Conservation (phyloP, 2,329 filamentous ascomycete genomes). For the Chrysoporthe austroafricana region DNA sequence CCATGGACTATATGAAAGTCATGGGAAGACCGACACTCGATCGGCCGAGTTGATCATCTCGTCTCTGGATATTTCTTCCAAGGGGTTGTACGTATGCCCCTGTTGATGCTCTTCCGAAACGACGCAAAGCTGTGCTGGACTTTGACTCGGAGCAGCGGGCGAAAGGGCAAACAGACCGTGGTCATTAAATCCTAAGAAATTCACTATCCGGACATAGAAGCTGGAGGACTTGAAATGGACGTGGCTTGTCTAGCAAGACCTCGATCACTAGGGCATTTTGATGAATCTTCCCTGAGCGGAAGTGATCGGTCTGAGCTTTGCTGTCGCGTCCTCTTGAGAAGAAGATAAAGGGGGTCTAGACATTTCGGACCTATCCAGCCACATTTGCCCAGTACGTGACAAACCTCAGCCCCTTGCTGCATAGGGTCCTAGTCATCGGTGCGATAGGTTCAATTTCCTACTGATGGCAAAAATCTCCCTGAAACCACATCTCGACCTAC, state of each 20-base stretch:
- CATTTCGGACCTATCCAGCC: neutral
- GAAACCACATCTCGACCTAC: constrained; percentile 3
- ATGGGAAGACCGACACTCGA: neutral
- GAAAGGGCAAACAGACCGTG: neutral
- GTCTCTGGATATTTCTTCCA: neutral
- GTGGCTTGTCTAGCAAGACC: neutral
- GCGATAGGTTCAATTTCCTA: neutral
- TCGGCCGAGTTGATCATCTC: neutral
- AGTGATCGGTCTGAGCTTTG: neutral
- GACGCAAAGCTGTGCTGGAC: neutral
- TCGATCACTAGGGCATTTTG: neutral
- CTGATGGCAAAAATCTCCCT: neutral
- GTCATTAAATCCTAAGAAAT: neutral
- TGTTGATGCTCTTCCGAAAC: neutral
- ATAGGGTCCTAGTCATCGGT: neutral
- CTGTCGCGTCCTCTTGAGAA: neutral
- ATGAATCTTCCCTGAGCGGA: neutral
- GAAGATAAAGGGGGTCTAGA: neutral
- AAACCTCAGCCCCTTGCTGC: neutral
- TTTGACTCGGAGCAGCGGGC: neutral
- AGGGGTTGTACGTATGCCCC: neutral
- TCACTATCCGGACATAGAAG: neutral
- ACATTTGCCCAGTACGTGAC: neutral
- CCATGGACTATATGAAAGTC: neutral
- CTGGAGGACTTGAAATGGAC: neutral